Conservation (phyloP, 768 basidiomycete species). For the Suillus placidus region DNA sequence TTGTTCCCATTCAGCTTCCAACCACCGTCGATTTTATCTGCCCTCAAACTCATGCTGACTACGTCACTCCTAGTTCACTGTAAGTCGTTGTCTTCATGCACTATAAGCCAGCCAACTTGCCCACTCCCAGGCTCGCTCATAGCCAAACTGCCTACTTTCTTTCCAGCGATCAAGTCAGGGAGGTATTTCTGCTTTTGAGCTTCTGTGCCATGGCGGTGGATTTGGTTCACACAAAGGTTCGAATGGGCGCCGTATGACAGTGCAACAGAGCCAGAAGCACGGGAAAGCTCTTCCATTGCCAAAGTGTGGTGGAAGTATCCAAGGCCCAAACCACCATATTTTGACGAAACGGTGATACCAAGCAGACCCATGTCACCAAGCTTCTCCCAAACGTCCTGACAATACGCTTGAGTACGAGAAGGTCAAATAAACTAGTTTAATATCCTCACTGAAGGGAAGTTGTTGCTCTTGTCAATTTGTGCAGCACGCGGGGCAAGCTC, state of each 20-base stretch:
- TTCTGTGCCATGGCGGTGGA: conserved; percentile 81
- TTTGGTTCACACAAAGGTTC: conserved; percentile 86
- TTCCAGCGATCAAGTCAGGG: conserved; percentile 76
- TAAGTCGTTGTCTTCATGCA: conserved; percentile 10
- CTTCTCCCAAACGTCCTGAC: conserved; percentile 84
- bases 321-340: conserved; percentile 80
- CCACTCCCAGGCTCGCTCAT: conserved; percentile 95
- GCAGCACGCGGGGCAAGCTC: conserved; percentile 86
- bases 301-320: conserved; percentile 89
- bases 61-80: conserved; percentile 68
- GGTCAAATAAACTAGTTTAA: not conserved
- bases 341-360: conserved; percentile 78
- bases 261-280: conserved; percentile 89
- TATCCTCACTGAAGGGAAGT: conserved; percentile 66
- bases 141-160: conserved; percentile 85
- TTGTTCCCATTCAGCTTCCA: conserved; percentile 88
- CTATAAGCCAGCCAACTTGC: conserved; percentile 16
- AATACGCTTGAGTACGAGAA: conserved; percentile 17
- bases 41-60: conserved; percentile 87
- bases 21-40: conserved; percentile 75
- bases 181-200: conserved; percentile 83
- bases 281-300: conserved; percentile 93
- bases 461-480: conserved; percentile 80
- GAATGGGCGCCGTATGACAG: conserved; percentile 93
- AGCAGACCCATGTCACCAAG: conserved; percentile 92